These are phyloP conservation scores for Aquilaria malaccensis DNA, from an alignment of 345 rosid genomes.

Conservation along the genomic window DNA sequence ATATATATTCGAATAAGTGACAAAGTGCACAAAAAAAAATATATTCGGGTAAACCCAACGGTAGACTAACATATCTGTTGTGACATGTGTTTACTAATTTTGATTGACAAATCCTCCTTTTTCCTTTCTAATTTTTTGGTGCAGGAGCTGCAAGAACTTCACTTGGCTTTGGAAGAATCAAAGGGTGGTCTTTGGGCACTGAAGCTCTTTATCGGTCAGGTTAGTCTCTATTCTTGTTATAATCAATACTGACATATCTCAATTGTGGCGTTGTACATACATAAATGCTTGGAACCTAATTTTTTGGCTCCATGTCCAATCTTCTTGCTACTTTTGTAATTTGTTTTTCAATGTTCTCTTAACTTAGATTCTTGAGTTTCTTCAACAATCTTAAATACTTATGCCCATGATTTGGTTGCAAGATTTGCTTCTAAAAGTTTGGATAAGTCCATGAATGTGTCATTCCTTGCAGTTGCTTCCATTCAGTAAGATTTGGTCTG, in stretches of 20 bases:
- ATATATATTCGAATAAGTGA: too few relatives aligned
- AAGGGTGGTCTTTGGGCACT: conserved; percentile 99
- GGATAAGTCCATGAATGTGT: conserved; percentile 72
- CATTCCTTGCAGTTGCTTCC: conserved; percentile 94
- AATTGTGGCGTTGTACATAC: background rate
- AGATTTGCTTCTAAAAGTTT: conserved; percentile 60
- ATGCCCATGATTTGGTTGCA: conserved; percentile 18
- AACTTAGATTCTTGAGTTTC: too few relatives aligned
- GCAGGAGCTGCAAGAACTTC: conserved; percentile 88
- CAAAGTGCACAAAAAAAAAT: too few relatives aligned
- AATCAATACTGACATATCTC: conserved; percentile 1
- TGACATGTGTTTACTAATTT: too few relatives aligned
- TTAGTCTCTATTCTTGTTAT: conserved; percentile 15
- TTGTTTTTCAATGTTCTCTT: background rate
- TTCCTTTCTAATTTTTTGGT: conserved; percentile 7
- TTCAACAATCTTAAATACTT: background rate
- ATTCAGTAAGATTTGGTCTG: conserved; percentile 86
- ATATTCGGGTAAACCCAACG: too few relatives aligned
- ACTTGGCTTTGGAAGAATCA: conserved; percentile 91
- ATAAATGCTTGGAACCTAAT: conserved; percentile 1
- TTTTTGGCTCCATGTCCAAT: background rate
- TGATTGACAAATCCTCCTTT: background rate
- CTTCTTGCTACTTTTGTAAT: background rate
- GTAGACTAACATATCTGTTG: too few relatives aligned
- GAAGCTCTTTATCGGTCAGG: conserved; percentile 67